Percentiles rank a stretch among this genome's conserved stretches.
Evolutionary conservation across 768 basidiomycete genomes (phyloP).

Genomic region (Amanita pseudoporphyria): DNA sequence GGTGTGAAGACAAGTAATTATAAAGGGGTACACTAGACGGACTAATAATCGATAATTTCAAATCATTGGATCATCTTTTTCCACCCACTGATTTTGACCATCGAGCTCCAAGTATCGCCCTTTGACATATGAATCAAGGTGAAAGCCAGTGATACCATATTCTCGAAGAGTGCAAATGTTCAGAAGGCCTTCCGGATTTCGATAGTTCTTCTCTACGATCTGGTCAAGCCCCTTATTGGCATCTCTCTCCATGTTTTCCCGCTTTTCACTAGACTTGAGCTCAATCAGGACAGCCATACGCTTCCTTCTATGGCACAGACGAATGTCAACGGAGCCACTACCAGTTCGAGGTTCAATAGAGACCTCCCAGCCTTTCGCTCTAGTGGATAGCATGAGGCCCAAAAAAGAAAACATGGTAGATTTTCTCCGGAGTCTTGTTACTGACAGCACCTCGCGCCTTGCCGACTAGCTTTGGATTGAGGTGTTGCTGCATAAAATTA

Average conservation of each 20-base stretch:
- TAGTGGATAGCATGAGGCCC: slow-evolving; percentile 6
- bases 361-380: slow-evolving; percentile 8
- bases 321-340: slow-evolving; percentile 8
- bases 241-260: too few species aligned
- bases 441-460: slow-evolving; percentile 11
- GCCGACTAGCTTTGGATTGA: slow-evolving; percentile 8
- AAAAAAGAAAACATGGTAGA: slow-evolving; percentile 8
- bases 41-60: slow-evolving; percentile 2
- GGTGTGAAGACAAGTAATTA: slow-evolving; percentile 1
- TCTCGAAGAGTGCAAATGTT: too few species aligned
- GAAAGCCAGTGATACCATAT: slow-evolving; percentile 11
- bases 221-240: slow-evolving; percentile 9
- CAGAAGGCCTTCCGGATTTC: slow-evolving; percentile 8
- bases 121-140: slow-evolving; percentile 10
- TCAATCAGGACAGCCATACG: slow-evolving; percentile 9
- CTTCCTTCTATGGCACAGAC: too few species aligned
- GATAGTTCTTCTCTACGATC: slow-evolving; percentile 9
- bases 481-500: slow-evolving; percentile 9
- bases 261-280: slow-evolving; percentile 10
- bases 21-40: slow-evolving; percentile 1
- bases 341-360: slow-evolving; percentile 9
- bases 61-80: slow-evolving; percentile 9
- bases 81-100: too few species aligned
- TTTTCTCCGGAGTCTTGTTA: too few species aligned
- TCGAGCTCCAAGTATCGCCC: too few species aligned